Base-by-base conservation (phyloP, 2,329 filamentous ascomycete genomes). In the Cytospora piceae region DNA sequence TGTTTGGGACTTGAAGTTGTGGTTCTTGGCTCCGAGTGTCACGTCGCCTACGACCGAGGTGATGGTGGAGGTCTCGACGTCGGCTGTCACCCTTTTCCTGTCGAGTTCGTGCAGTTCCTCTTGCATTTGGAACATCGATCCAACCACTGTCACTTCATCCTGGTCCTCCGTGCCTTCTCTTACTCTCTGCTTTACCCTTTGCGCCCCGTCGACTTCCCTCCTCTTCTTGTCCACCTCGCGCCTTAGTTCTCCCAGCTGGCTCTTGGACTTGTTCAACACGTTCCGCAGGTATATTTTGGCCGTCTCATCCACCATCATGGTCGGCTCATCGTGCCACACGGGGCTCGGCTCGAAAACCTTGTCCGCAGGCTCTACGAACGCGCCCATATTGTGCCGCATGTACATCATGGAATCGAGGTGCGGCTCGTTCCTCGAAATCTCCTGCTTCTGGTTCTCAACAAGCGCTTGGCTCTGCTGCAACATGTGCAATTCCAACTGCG, bases 1-100 rank as follows among this genome's bases (percentile, higher is more conserved):
- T 0, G 95, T 98, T 74, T 98, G 93, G n/a, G 92, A 89, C 78
- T 96, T 97, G 85, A 99, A 99, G 74, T 96, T 95, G 81, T 99
- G 95, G 73, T 94, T 97, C 76, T 93, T 93, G 14, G 94, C 94
- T 22, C 94, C 94, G 24, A 97, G 82, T 2, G 94, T 97, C 63
- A 99, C 86, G 75, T 99, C 95, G 42, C 95, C 95, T 3, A 97
- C 94, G 0, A 89, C 91, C 12, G 89, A 83, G n/a, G 93, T 94
- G 74, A 99, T 96, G 2, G 94, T 97, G 1, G 91, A 90, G 11
- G 94, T 94, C 78, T 99, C 95, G 20, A 97, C 90, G 77, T 98
- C 95, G 42, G 93, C 93, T 2, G 91, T 95, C 52, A 97, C 81
- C 65, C 92, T 89, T 75, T 90, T 91, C 59, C 92, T 88, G 70